Evolutionary conservation across 768 basidiomycete species (phyloP), one percentile per base, ranked within the genome.

Genomic region (Mycena sanguinolenta): DNA sequence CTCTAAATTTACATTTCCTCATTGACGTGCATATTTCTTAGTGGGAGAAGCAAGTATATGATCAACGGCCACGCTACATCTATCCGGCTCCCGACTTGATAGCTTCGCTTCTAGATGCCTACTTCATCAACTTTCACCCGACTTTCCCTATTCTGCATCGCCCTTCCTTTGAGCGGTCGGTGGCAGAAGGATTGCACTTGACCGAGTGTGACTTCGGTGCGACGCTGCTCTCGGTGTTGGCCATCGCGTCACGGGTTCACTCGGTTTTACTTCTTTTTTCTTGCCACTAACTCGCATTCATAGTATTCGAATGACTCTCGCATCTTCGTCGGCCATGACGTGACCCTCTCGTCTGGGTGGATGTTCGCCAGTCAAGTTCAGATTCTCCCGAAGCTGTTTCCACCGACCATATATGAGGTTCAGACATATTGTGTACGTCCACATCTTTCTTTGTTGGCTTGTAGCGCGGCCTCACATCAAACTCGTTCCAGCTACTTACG

Each of bases 171-270:
- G 82, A 89, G 64, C 80, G 80, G 21, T 82, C 84, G 36, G 74
- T 91, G 14, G 73, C 74, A 0, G 79, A 84, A 4, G 84, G 84
- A 0, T 75, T 87, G 10, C 88, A 93, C 77, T 74, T 85, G 9
- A 79, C 77, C 8, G 85, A 92, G 61, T 38, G 79, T 0, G 75
- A 82, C 0, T 94, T 94, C 76, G 88, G 84, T 0, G 79, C 83
- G 36, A 83, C 85, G 0, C 87, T 94, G 54, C 84, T 95, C 13
- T 79, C 90, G 4, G 85, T 93, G 0, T 92, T 91, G 75, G 92
- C 94, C 0, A 77, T 88, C 44, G 93, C 82, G 27, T 79, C 81
- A 62, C 85, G 65, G n/a, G 32, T 79, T 86, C 71, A 78, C 79
- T 0, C 78, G 84, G 23, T 19, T 25, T 83, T 87, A 19, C 53